Conservation (phyloP, 1,139 yeast genomes). For the Kazachstania sp. region DNA sequence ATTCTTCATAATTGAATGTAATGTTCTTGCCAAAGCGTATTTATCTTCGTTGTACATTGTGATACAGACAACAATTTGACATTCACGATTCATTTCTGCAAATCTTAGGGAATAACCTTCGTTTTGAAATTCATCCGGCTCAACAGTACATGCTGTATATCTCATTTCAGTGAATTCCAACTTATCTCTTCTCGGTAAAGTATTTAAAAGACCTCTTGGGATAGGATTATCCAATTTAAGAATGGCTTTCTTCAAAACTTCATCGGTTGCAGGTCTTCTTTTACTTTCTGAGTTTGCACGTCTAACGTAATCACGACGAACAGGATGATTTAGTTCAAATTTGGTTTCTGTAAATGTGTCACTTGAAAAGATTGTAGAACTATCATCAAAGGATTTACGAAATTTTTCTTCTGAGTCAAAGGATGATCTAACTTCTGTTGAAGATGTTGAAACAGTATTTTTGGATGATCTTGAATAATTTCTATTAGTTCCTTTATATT, state of each 20-base stretch:
- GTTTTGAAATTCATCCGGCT: conserved; percentile 72
- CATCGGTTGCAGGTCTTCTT: conserved; percentile 57
- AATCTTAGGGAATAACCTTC: conserved; percentile 82
- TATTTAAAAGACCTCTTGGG: conserved; percentile 74
- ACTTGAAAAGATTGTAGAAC: conserved; percentile 30
- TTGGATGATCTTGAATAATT: conserved; percentile 18
- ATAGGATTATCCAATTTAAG: conserved; percentile 87
- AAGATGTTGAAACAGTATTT: conserved; percentile 20
- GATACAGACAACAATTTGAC: conserved; percentile 80
- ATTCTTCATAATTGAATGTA: conserved; percentile 89
- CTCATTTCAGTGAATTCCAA: conserved; percentile 94
- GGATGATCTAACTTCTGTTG: conserved; percentile 22
- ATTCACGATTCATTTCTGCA: conserved; percentile 75
- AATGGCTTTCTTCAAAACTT: conserved; percentile 44
- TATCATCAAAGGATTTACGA: conserved; percentile 26
- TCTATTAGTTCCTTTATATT: conserved; percentile 10
- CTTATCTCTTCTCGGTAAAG: conserved; percentile 71
- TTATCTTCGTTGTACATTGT: conserved; percentile 98
- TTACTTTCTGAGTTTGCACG: conserved; percentile 50
- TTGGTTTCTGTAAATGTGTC: conserved; percentile 33
- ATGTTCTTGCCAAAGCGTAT: conserved; percentile 74
- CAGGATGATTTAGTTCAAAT: conserved; percentile 36
- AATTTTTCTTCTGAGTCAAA: conserved; percentile 20
- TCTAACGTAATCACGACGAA: conserved; percentile 39
- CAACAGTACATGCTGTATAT: conserved; percentile 86